A percentile compares a stretch with the other conserved stretches of the same genome.
These are phyloP conservation scores for Allomyces macrogynus DNA, from an alignment of 192 early-diverging fungal genomes.

Conservation along the genomic window DNA sequence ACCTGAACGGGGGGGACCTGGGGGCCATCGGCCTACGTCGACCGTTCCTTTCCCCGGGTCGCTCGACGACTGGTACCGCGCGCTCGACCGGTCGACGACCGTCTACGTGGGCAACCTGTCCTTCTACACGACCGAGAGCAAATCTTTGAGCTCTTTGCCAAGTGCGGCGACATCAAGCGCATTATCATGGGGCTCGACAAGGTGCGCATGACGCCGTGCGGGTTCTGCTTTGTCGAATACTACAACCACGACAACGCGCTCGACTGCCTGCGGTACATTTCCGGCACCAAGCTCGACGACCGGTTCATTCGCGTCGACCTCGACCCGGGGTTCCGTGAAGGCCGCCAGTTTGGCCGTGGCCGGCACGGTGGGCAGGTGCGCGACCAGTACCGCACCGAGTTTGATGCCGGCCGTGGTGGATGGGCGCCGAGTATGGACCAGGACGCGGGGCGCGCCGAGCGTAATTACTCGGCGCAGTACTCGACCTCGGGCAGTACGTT, in stretches of 20 bases:
- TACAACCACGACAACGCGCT: slow-evolving; percentile 74
- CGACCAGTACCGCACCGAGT: slow-evolving; percentile 87
- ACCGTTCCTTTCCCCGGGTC: slow-evolving; percentile 8
- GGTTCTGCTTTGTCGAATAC: slow-evolving; percentile 99
- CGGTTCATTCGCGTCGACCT: slow-evolving; percentile 84
- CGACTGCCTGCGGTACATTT: slow-evolving; percentile 81
- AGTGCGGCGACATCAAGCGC: slow-evolving; percentile 90
- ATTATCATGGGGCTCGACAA: slow-evolving; percentile 97
- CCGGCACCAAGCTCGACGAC: slow-evolving; percentile 89
- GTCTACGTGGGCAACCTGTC: slow-evolving; percentile 94
- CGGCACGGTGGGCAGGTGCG: slow-evolving; percentile 82
- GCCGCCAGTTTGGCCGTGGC: slow-evolving; percentile 86
- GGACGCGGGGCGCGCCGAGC: slow-evolving; percentile 22
- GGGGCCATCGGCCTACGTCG: background rate
- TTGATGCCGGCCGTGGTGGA: slow-evolving; percentile 84
- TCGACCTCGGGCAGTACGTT: too few relatives aligned
- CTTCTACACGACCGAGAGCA: slow-evolving; percentile 98
- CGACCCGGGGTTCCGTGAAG: slow-evolving; percentile 83
- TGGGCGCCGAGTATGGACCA: slow-evolving; percentile 65
- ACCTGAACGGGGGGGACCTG: background rate
- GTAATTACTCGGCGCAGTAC: slow-evolving; percentile 1
- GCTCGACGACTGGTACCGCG: slow-evolving; percentile 8
- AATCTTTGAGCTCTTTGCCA: slow-evolving; percentile 85
- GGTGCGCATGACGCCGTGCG: slow-evolving; percentile 85
- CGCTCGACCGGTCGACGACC: slow-evolving; percentile 36